Evolutionary conservation across 2,329 filamentous ascomycete species (phyloP).

Genomic region (Pyricularia grisea): DNA sequence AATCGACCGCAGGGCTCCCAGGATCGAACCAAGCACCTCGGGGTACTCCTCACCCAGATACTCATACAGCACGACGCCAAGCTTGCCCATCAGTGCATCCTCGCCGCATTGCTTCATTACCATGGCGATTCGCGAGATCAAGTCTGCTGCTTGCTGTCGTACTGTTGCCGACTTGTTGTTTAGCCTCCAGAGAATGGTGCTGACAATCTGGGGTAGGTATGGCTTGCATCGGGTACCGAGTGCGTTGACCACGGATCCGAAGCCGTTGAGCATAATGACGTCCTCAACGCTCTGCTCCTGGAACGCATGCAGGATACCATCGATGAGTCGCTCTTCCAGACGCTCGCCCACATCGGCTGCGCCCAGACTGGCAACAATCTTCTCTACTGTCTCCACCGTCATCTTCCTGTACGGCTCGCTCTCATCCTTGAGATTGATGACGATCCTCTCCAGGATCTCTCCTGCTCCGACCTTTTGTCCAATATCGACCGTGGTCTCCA

Average conservation of each 20-base stretch:
- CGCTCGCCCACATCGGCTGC: slow-evolving; percentile 90
- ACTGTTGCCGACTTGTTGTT: slow-evolving; percentile 98
- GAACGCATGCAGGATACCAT: slow-evolving; percentile 92
- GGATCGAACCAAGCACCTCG: slow-evolving; percentile 91
- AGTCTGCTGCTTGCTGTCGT: slow-evolving; percentile 89
- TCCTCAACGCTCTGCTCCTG: slow-evolving; percentile 98
- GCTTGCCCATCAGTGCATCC: slow-evolving; percentile 89
- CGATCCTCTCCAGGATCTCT: slow-evolving; percentile 88
- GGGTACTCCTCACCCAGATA: slow-evolving; percentile 98
- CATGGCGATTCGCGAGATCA: slow-evolving; percentile 94
- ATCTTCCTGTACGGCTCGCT: slow-evolving; percentile 98
- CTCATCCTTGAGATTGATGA: slow-evolving; percentile 94
- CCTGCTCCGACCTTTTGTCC: slow-evolving; percentile 96
- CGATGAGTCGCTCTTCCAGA: slow-evolving; percentile 86
- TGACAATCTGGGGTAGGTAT: slow-evolving; percentile 93
- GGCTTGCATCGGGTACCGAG: slow-evolving; percentile 90
- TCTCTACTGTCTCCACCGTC: slow-evolving; percentile 97
- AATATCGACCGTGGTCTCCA: slow-evolving; percentile 94
- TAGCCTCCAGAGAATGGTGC: slow-evolving; percentile 88
- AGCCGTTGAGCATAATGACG: slow-evolving; percentile 91
- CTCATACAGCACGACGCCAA: slow-evolving; percentile 91
- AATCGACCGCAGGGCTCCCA: slow-evolving; percentile 89
- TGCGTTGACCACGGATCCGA: slow-evolving; percentile 94
- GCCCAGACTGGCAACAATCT: slow-evolving; percentile 85
- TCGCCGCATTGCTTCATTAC: slow-evolving; percentile 99